Evolutionary conservation across 108 stramenopile genomes (phyloP), one percentile per base, ranked within the genome.

Genomic region (Schizochytrium sp.): DNA sequence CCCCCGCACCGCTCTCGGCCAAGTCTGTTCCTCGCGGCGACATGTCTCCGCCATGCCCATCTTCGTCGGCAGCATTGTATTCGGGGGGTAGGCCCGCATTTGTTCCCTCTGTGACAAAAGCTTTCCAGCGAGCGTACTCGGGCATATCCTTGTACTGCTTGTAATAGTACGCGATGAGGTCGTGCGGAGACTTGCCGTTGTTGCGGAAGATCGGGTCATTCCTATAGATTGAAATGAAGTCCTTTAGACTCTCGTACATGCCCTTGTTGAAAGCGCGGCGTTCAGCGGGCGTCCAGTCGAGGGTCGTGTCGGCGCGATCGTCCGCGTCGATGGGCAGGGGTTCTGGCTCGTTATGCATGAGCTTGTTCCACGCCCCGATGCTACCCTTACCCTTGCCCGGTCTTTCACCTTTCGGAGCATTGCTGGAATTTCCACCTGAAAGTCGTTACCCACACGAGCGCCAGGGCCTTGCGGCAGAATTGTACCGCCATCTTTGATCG

Each of bases 161-260:
- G 76, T 83, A 83, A 53, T 83, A 83, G 51, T 83, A 83, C 45
- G 76, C 76, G 6, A 83, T 45, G 23, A 83, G n/a, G 28, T 83
- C 76, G 25, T 83, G 76, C 14, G 76, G 76, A 12, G 45, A 25
- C 51, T 83, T 83, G 48, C 76, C 76, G 25, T 83, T 47, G 23
- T 53, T 47, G 16, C 28, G n/a, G 48, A 83, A 83, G 51, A 83
- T 83, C 18, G 48, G 45, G 51, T 53, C 51, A 23, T 83, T 83
- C 51, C 76, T 53, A 18, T 53, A 83, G 12, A 83, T 83, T 6
- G 45, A 53, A 83, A 53, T 47, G 4, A 83, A 83, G 23, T 83
- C 76, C 51, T 83, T 83, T 12, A 83, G 76, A 45, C 51, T 53
- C 23, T 83, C 76, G 28, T 53, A 83, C 76, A 83, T 83, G 76